Evolutionary conservation across 176 grass and related monocot species (phyloP), one percentile per base, ranked within the genome.

Genomic region (Metroxylon sagu): DNA sequence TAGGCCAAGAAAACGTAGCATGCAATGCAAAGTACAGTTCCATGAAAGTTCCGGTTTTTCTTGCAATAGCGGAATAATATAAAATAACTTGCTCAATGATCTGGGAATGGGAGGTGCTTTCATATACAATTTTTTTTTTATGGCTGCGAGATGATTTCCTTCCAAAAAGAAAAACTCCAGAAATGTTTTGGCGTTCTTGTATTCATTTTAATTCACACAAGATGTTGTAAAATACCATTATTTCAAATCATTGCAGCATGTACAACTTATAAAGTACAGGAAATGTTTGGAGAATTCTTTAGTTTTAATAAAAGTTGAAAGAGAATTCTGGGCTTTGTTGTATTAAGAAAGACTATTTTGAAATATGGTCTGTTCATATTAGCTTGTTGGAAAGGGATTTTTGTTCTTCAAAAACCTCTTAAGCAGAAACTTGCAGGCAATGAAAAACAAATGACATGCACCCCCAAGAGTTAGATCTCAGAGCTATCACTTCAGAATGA

Each of bases 1-100:
- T 70, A 87, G 64, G 52, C 74, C 70, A 87, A 78, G 66, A 87
- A 82, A 75, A 14, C 84, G 4, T 78, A 68, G 58, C n/a, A 29
- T 60, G n/a, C 58, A 30, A 16, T 60, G 2, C 12, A 43, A 43
- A 43, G 12, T 39, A 18, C 6, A 3, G 17, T 14, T 29, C 28
- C 6, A 3, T 14, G 31, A 60, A 7, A 10, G 16, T n/a, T 6
- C 30, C 12, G 15, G 35, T 39, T 43, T 43, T 43, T 43, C 35
- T 28, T 60, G 7, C 29, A 19, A 31, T 60, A 7, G 8, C 12
- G 8, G 35, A 43, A 12, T 43, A 43, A 43, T 14, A 43, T 43
- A 43, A 43, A 43, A 43, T 43, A 43, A 43, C 35, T 43, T 14
- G 35, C 8, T 43, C 8, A 3, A 43, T 43, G 35, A 43, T 43